Base-by-base conservation (phyloP, 208 protist genomes). In the Trypanosoma rangeli region DNA sequence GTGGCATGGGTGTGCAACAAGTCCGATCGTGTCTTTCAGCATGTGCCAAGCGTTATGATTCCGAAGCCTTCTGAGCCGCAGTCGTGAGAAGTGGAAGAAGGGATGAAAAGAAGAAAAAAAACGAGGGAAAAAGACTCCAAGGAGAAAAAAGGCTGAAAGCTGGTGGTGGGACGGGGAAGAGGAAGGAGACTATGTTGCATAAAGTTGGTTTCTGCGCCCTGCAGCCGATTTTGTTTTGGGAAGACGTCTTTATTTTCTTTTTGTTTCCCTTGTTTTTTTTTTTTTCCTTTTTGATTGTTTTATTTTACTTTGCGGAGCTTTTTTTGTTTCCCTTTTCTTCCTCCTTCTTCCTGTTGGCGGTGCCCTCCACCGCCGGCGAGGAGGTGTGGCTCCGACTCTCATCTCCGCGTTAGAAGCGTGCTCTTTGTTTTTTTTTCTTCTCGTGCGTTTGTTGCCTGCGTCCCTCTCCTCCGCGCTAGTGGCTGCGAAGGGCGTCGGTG, bases 1-100 rank as follows among this genome's bases (percentile, higher is more conserved):
- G 88, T 99, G 55, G 91, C 90, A 60, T 99, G 98, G 97, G 94
- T 99, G 52, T 98, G 97, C 73, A 90, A 98, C 39, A 96, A 85
- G 71, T 86, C 85, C 3, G 71, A 92, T 62, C 84, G 87, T 48
- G 86, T 83, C 62, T 97, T 95, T 67, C 73, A 85, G 74, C 90
- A 90, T 73, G 87, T 95, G 15, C 79, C 82, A 26, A 60, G 26
- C 5, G 68, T 73, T 22, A 63, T 87, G 29, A 82, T 94, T 54
- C 84, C 91, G 24, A 76, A 76, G 39, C 68, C 77, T 46, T 78
- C 83, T 5, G 49, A 44, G 42, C 37, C 64, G 49, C 28, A 62
- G 56, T 64, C 65, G 64, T 73, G n/a, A 26, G 33, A n/a, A 66
- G n/a, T 20, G 29, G 58, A 26, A 26, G 35, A 28, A n/a, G 20